Evolutionary conservation across 805 yeast genomes (phyloP).

Genomic region (Jamesozyma spencerorum): DNA sequence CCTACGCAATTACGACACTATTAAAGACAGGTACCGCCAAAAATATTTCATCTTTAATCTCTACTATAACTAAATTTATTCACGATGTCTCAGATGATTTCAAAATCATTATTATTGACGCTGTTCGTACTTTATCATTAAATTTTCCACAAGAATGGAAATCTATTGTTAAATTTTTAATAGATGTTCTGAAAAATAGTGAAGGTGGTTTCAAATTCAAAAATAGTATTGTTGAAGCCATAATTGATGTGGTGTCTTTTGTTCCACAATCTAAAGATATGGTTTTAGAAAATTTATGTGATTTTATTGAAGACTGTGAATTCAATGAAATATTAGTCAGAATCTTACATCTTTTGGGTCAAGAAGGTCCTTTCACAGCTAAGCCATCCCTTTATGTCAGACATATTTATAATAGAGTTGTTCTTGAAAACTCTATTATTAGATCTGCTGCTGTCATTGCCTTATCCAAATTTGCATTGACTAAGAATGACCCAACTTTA

Average conservation of each 20-base stretch:
- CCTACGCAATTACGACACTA: constrained; percentile 93
- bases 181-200: constrained; percentile 68
- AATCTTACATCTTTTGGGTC: constrained; percentile 83
- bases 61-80: constrained; percentile 80
- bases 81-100: constrained; percentile 93
- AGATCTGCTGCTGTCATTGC: constrained; percentile 95
- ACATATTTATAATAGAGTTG: constrained; percentile 94
- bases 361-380: constrained; percentile 81
- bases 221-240: constrained; percentile 81
- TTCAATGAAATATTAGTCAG: constrained; percentile 90
- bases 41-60: constrained; percentile 78
- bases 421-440: constrained; percentile 87
- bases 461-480: constrained; percentile 78
- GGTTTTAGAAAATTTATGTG: constrained; percentile 85
- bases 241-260: constrained; percentile 82
- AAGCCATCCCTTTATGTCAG: constrained; percentile 88
- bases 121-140: constrained; percentile 81
- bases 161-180: constrained; percentile 69
- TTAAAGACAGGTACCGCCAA: constrained; percentile 91
- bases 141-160: constrained; percentile 90
- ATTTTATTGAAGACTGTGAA: constrained; percentile 97
- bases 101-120: constrained; percentile 89
- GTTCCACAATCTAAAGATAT: constrained; percentile 74
- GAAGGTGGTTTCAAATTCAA: constrained; percentile 86
- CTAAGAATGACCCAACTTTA: constrained; percentile 57